phyloP scores from a whole-genome alignment of 1,284 basidiomycete genomes.

The Pascua guehoae region DNA sequence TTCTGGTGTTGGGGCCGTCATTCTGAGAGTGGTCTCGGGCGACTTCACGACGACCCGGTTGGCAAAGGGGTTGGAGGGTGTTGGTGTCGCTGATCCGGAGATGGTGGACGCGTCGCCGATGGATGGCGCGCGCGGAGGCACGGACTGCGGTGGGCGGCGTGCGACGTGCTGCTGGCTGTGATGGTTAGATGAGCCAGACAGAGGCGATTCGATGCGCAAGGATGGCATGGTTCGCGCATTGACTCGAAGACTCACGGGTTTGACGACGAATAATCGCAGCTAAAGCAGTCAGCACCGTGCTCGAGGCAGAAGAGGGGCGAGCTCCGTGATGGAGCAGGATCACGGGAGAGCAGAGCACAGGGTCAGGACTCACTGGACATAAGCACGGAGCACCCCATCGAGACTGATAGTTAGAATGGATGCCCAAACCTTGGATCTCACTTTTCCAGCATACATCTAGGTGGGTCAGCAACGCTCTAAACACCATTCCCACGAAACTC shows the following conservation, averaged over 20 bases:
- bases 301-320: too few species aligned
- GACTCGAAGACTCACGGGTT: conserved; percentile 32
- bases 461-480: background rate
- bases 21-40: too few species aligned
- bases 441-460: conserved; percentile 41
- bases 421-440: conserved; percentile 12
- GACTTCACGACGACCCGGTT: too few species aligned
- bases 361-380: conserved; percentile 41
- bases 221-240: too few species aligned
- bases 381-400: conserved; percentile 50
- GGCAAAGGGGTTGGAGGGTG: background rate
- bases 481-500: conserved; percentile 3
- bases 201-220: too few species aligned
- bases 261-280: conserved; percentile 36
- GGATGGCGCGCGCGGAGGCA: background rate
- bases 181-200: too few species aligned
- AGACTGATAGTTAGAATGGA: conserved; percentile 29
- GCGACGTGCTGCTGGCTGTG: conserved; percentile 1
- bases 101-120: conserved; percentile 1
- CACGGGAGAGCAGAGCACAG: background rate
- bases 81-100: conserved; percentile 10
- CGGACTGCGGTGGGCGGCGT: too few species aligned
- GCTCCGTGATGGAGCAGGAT: too few species aligned
- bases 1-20: too few species aligned
- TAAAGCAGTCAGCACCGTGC: background rate